phyloP scores from a whole-genome alignment of 257 asterid species.

The Lantana camara region DNA sequence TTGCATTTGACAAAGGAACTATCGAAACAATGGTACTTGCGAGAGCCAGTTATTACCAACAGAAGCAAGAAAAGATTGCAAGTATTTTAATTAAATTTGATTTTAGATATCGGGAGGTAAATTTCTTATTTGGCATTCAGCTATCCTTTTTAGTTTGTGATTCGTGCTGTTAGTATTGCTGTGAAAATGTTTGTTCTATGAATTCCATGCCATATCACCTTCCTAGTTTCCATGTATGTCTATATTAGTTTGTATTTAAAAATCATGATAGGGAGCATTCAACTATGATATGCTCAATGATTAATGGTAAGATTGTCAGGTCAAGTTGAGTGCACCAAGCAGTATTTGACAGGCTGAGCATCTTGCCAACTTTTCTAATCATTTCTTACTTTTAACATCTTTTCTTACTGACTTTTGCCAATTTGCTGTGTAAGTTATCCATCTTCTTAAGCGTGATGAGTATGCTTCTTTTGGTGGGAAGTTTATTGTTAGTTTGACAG shows the following conservation, averaged over 20 bases:
- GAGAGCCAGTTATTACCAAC: conserved; percentile 67
- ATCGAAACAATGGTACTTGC: conserved; percentile 57
- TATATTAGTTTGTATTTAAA: background rate
- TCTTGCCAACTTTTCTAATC: background rate
- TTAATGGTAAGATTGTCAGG: conserved; percentile 17
- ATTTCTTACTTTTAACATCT: conserved; percentile 1
- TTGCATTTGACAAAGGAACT: conserved; percentile 74
- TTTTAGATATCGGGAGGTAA: conserved; percentile 70
- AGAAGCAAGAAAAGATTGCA: conserved; percentile 75
- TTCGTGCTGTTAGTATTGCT: conserved; percentile 7
- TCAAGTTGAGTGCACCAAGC: conserved; percentile 11
- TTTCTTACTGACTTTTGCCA: conserved; percentile 6
- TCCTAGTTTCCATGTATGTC: conserved; percentile 11
- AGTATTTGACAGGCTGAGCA: conserved; percentile 18
- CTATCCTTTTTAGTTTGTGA: conserved; percentile 19
- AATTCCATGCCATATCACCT: conserved; percentile 9
- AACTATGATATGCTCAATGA: conserved; percentile 24
- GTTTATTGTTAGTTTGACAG: conserved; percentile 1
- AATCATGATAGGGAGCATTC: conserved; percentile 12
- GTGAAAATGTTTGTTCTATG: conserved; percentile 23
- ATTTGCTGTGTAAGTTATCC: conserved; percentile 13
- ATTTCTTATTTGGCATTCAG: conserved; percentile 11
- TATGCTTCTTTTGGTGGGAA: conserved; percentile 16
- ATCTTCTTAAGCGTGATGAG: conserved; percentile 17
- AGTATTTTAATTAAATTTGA: conserved; percentile 54